These are phyloP conservation scores for Kuraishia floccosa DNA, from an alignment of 805 yeast species.

Conservation along the genomic window DNA sequence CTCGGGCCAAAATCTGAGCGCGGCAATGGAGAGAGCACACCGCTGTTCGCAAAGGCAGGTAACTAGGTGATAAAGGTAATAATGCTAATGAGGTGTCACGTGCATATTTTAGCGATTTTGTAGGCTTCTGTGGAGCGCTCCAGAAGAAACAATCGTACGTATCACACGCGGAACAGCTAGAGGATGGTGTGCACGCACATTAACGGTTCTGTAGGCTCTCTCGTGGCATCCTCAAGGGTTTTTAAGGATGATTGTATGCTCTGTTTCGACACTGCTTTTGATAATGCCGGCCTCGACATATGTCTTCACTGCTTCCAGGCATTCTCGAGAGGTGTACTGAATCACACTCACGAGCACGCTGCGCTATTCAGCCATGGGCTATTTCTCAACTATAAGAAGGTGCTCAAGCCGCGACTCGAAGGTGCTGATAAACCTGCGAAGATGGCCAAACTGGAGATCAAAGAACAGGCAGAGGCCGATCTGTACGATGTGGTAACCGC, in stretches of 20 bases:
- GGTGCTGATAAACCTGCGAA: conserved; percentile 25
- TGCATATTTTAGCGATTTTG: too few relatives aligned
- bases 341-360: conserved; percentile 50
- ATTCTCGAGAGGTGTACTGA: conserved; percentile 34
- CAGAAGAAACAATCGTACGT: too few relatives aligned
- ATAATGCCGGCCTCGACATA: conserved; percentile 52
- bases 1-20: too few relatives aligned
- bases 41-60: too few relatives aligned
- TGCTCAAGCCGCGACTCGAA: conserved; percentile 27
- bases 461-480: conserved; percentile 52
- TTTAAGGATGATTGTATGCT: conserved; percentile 88
- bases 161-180: too few relatives aligned
- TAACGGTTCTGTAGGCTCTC: too few relatives aligned
- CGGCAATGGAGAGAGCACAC: too few relatives aligned
- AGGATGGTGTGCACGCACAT: too few relatives aligned
- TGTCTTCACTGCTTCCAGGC: conserved; percentile 69
- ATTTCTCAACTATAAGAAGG: conserved; percentile 49
- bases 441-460: conserved; percentile 56
- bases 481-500: conserved; percentile 34
- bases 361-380: conserved; percentile 37
- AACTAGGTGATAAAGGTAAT: too few relatives aligned
- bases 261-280: conserved; percentile 62
- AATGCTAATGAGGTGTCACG: too few relatives aligned
- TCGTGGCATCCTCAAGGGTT: conserved; percentile 28
- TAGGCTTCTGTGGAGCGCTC: too few relatives aligned